These are phyloP conservation scores for Exophiala phaeomuriformis DNA, from an alignment of 2,329 filamentous ascomycete species.

Conservation along the genomic window DNA sequence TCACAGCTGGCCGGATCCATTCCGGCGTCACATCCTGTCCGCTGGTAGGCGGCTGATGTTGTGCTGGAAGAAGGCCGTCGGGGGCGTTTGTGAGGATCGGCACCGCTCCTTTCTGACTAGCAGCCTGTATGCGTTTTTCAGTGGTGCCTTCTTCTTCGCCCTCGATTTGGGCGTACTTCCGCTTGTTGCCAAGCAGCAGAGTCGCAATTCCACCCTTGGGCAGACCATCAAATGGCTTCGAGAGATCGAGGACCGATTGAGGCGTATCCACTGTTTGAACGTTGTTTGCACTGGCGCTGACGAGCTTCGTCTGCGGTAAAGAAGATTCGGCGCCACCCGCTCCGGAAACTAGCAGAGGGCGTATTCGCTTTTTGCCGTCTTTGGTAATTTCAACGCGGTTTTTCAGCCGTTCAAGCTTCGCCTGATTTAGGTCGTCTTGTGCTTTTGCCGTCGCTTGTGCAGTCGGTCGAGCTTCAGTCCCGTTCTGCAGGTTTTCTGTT, in stretches of 20 bases:
- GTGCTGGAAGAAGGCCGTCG: slow-evolving; percentile 70
- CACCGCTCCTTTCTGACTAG: slow-evolving; percentile 59
- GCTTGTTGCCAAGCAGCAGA: slow-evolving; percentile 86
- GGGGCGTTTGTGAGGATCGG: slow-evolving; percentile 68
- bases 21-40: slow-evolving; percentile 67
- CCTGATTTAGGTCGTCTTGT: slow-evolving; percentile 49
- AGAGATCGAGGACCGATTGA: slow-evolving; percentile 78
- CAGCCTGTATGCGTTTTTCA: slow-evolving; percentile 53
- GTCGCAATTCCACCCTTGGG: slow-evolving; percentile 81
- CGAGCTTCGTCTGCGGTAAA: slow-evolving; percentile 77
- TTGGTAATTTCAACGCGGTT: slow-evolving; percentile 91
- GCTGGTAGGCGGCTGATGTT: slow-evolving; percentile 52
- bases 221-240: slow-evolving; percentile 86
- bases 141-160: slow-evolving; percentile 63
- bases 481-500: slow-evolving; percentile 34
- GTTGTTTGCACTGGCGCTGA: slow-evolving; percentile 60
- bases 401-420: slow-evolving; percentile 65
- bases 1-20: slow-evolving; percentile 77
- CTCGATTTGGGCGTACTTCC: slow-evolving; percentile 67
- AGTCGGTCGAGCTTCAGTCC: slow-evolving; percentile 26
- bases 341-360: slow-evolving; percentile 82
- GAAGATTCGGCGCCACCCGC: slow-evolving; percentile 82
- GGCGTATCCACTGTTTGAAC: slow-evolving; percentile 44
- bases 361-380: slow-evolving; percentile 93
- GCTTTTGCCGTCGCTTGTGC: slow-evolving; percentile 25